Evolutionary conservation across 805 yeast genomes (phyloP), one percentile per base, ranked within the genome.

Genomic region (Candida silvatica): DNA sequence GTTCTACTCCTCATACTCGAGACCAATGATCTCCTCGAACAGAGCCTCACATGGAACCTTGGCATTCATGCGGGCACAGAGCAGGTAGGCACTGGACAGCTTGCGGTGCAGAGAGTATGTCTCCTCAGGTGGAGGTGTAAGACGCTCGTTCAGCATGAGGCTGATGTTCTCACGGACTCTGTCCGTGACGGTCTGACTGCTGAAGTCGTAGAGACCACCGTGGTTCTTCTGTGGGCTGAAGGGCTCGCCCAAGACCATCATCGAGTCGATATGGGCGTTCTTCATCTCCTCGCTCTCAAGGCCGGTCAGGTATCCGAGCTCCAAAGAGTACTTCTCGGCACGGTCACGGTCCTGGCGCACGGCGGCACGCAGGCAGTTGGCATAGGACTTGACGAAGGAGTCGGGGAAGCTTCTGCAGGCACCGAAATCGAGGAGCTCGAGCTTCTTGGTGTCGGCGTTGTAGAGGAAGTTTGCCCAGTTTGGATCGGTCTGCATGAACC

Each of bases 401-500:
- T 67, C 71, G 17, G 74, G 65, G 56, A 76, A 92, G 22, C 75
- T 82, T 43, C 97, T 70, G 5, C 96, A 80, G 1, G 98, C 97
- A 32, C 98, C 98, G 59, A 92, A 92, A 61, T 92, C 98, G 35
- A 92, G 64, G 37, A 92, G 65, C 57, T 90, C 97, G 38, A 92
- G 75, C 55, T 80, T 77, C 18, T 71, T 59, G 2, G 87, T 76
- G n/a, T 62, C 46, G 23, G 66, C 66, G 51, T 92, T 87, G 62
- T 83, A 87, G 40, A 92, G 61, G 61, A 92, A 92, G 57, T 92
- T 92, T 30, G 98, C 97, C 98, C 98, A 92, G 58, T 92, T 92
- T 34, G 98, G 98, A 61, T 92, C 98, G 1, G 97, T 90, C 61
- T 92, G 98, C 98, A 92, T 92, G 61, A 80, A 90, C 49, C 71